phyloP scores from a whole-genome alignment of 805 yeast species.

The Kodamaea lidongshanica region DNA sequence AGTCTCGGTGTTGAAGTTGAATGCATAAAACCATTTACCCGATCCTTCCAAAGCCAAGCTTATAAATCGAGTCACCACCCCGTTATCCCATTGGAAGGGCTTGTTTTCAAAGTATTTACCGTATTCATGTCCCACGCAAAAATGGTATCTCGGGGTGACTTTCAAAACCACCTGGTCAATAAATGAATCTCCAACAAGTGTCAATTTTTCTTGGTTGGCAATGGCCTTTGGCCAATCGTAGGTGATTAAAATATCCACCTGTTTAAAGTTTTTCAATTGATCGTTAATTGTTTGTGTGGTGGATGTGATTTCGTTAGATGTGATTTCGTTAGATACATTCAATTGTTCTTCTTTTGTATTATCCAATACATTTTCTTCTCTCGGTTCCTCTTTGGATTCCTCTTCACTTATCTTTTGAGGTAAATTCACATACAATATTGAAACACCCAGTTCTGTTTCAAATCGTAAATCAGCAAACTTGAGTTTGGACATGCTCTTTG shows the following conservation, averaged over 20 bases:
- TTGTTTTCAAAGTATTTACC: slow-evolving; percentile 49
- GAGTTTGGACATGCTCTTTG: too few relatives aligned
- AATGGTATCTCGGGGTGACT: slow-evolving; percentile 60
- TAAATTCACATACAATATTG: too few relatives aligned
- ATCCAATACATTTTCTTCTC: too few relatives aligned
- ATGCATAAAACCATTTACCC: slow-evolving; percentile 72
- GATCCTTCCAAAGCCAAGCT: slow-evolving; percentile 57
- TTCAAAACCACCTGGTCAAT: slow-evolving; percentile 43
- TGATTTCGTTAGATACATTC: too few relatives aligned
- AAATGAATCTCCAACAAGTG: slow-evolving; percentile 37
- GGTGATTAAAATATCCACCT: slow-evolving; percentile 50
- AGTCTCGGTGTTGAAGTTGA: slow-evolving; percentile 26
- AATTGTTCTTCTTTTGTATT: too few relatives aligned
- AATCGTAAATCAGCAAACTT: too few relatives aligned
- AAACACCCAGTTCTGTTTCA: too few relatives aligned
- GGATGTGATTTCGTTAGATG: too few relatives aligned
- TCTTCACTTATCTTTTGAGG: too few relatives aligned
- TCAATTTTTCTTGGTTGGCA: slow-evolving; percentile 38
- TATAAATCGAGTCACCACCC: slow-evolving; percentile 52
- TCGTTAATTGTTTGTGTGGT: too few relatives aligned
- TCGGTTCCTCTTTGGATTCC: too few relatives aligned
- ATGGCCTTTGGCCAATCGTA: slow-evolving; percentile 56
- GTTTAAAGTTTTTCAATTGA: slow-evolving; percentile 12
- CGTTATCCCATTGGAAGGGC: slow-evolving; percentile 53
- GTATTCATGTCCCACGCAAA: slow-evolving; percentile 46